Percentiles rank a stretch among this genome's conserved stretches.
These are phyloP conservation scores for Theobroma cacao DNA, from an alignment of 345 rosid species.

Conservation along the genomic window DNA sequence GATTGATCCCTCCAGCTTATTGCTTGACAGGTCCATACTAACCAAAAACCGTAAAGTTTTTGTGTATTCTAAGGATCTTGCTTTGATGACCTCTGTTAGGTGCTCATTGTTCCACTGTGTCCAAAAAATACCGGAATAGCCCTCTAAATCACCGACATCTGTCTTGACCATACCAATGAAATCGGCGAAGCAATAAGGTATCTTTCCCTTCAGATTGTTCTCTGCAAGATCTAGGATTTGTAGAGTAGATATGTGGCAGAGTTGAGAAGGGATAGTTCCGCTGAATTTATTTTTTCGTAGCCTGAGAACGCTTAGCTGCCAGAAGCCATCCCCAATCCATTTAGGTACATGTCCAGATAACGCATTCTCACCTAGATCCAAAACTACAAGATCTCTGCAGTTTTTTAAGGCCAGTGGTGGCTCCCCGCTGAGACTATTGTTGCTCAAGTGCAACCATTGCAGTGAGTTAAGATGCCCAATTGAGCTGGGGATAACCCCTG, in stretches of 20 bases:
- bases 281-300: constrained; percentile 12
- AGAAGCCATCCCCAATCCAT: constrained; percentile 10
- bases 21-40: not conserved
- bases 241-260: constrained; percentile 4
- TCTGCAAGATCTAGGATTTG: constrained; percentile 17
- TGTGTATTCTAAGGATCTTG: not conserved
- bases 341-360: constrained; percentile 2
- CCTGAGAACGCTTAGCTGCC: not conserved
- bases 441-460: not conserved
- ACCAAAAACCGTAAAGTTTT: not conserved
- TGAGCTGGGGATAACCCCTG: constrained; percentile 10
- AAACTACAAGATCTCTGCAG: not conserved
- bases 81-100: not conserved
- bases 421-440: constrained; percentile 9
- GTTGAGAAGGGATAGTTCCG: constrained; percentile 10
- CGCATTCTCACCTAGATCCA: constrained; percentile 6
- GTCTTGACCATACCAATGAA: constrained; percentile 13
- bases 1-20: not conserved
- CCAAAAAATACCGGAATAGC: not conserved
- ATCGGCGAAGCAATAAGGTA: not conserved
- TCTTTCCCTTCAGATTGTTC: not conserved
- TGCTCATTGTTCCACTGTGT: not conserved
- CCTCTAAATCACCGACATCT: too few relatives aligned
- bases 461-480: not conserved
- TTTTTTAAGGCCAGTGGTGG: constrained; percentile 9